Evolutionary conservation across 2,329 filamentous ascomycete genomes (phyloP).

Genomic region (Canariomyces notabilis): DNA sequence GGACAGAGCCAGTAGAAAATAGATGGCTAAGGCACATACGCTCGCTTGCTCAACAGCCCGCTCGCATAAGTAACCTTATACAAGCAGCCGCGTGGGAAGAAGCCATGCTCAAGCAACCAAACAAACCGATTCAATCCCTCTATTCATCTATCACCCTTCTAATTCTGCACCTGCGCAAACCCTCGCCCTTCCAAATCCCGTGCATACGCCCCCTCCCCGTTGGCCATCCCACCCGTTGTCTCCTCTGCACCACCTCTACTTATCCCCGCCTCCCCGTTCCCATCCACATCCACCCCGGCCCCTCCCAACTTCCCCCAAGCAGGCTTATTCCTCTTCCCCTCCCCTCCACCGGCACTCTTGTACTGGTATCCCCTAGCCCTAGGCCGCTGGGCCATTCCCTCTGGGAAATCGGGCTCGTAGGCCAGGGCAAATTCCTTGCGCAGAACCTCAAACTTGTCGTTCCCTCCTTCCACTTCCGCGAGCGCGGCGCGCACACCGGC

Average conservation of each 20-base stretch:
- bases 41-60: not conserved
- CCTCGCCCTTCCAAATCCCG: constrained; percentile 50
- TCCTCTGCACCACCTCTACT: constrained; percentile 32
- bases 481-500: constrained; percentile 57
- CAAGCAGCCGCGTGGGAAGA: not conserved
- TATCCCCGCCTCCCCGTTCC: constrained; percentile 24
- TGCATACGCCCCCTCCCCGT: constrained; percentile 35
- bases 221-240: constrained; percentile 32
- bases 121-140: not conserved
- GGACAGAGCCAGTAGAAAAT: not conserved
- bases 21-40: not conserved
- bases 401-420: constrained; percentile 69
- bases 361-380: constrained; percentile 78
- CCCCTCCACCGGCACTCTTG: constrained; percentile 61
- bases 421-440: constrained; percentile 38
- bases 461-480: constrained; percentile 40
- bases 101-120: not conserved
- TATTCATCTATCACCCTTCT: not conserved
- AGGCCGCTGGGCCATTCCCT: constrained; percentile 71
- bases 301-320: constrained; percentile 56
- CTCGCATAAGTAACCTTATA: not conserved
- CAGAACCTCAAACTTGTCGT: constrained; percentile 53
- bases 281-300: constrained; percentile 36
- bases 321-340: constrained; percentile 62
- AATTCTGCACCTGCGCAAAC: constrained; percentile 41